Evolutionary conservation across 192 early-diverging fungal species (phyloP), one percentile per base, ranked within the genome.

Genomic region (Podila verticillata): DNA sequence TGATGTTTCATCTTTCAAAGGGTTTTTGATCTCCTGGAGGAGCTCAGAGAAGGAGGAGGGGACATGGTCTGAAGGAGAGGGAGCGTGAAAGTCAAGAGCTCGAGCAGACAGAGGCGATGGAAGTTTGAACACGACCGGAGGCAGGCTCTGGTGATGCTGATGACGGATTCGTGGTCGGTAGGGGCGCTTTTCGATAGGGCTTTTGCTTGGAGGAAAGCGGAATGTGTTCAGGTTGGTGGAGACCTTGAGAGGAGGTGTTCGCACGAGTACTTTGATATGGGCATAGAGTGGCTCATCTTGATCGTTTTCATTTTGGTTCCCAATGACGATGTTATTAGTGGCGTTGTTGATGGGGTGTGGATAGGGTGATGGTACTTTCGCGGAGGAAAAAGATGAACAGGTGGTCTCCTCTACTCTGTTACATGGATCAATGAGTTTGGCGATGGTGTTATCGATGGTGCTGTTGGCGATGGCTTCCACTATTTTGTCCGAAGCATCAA

Each of bases 401-500:
- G 39, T 44, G 39, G 39, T 15, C 2, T 44, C 39, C 2, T 44
- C 39, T 17, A 44, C 39, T 13, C 17, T 44, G 12, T n/a, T n/a
- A n/a, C n/a, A 44, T 44, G 13, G 39, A 44, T 44, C n/a, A n/a
- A 12, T 4, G 39, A 44, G 39, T 2, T 44, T 44, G 10, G 39
- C 39, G 39, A 44, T 44, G 39, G 39, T 15, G 13, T 4, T 44
- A 15, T 44, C 15, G 39, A 44, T 15, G n/a, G 51, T n/a, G 10
- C 24, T 54, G 51, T 54, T 54, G 24, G 22, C 51, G 51, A 26
- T 54, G 51, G 51, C 22, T 54, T 54, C 5, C 10, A 24, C 51
- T 54, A 9, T 54, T 54, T 54, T 54, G 51, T 54, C 51, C 51
- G 51, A 54, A 26, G 51, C 17, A 54, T 54, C 51, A 54, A 54